These are phyloP conservation scores for Asparagopsis taxiformis DNA, from an alignment of 31 red algal species.

Conservation along the genomic window DNA sequence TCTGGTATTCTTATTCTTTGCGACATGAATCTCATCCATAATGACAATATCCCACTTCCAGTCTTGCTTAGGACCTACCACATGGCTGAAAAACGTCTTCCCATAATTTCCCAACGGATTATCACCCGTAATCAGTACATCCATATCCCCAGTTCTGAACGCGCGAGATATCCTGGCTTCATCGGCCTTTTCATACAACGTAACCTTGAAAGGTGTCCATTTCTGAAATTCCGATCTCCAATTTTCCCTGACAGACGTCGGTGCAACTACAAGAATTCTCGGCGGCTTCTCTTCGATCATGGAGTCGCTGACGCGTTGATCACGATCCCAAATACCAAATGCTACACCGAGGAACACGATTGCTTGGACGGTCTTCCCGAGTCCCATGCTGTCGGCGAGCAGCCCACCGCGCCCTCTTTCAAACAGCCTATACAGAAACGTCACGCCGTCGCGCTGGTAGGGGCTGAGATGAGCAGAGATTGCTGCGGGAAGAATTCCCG, in stretches of 20 bases:
- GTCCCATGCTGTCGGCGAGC: conserved; percentile 94
- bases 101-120: conserved; percentile 25
- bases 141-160: conserved; percentile 23
- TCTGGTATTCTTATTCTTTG: conserved; percentile 75
- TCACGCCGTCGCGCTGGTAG: conserved; percentile 84
- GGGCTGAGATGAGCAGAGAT: conserved; percentile 40
- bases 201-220: conserved; percentile 73
- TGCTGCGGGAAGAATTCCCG: conserved; percentile 30
- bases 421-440: conserved; percentile 73
- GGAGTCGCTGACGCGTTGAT: background rate
- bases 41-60: conserved; percentile 88
- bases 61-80: background rate
- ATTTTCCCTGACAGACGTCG: conserved; percentile 69
- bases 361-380: conserved; percentile 92
- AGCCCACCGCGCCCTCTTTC: conserved; percentile 75
- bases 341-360: conserved; percentile 71
- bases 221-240: conserved; percentile 82
- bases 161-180: conserved; percentile 35
- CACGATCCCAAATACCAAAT: conserved; percentile 52
- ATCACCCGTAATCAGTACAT: conserved; percentile 50
- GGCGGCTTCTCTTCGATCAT: background rate
- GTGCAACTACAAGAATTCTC: conserved; percentile 70
- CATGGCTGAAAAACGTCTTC: conserved; percentile 14
- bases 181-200: conserved; percentile 20
- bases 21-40: conserved; percentile 89